Conservation (phyloP, 2,329 filamentous ascomycete genomes). For the Colletotrichum horii region DNA sequence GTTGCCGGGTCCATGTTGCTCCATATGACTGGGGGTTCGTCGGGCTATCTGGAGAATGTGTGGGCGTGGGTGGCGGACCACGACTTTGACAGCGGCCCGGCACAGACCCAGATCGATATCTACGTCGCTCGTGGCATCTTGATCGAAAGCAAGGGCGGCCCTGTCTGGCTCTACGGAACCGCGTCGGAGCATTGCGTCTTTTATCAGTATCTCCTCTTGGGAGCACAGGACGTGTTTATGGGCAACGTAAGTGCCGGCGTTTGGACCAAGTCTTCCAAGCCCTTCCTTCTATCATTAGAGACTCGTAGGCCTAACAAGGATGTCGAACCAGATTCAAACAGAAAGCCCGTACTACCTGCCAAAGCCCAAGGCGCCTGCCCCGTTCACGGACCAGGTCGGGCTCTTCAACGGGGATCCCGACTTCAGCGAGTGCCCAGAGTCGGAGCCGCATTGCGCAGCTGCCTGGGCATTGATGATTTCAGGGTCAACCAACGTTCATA, state of each 20-base stretch:
- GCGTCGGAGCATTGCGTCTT: constrained; percentile 35
- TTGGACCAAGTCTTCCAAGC: not conserved
- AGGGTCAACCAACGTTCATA: constrained; percentile 23
- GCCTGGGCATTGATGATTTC: constrained; percentile 30
- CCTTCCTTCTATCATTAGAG: not conserved
- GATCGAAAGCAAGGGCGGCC: constrained; percentile 26
- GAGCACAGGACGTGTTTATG: constrained; percentile 51
- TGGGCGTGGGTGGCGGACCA: constrained; percentile 51
- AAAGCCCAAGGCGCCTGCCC: constrained; percentile 23
- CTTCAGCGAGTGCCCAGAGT: constrained; percentile 9
- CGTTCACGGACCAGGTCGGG: constrained; percentile 21
- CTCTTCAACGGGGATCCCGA: constrained; percentile 15
- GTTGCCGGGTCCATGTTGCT: constrained; percentile 43
- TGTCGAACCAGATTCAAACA: constrained; percentile 45
- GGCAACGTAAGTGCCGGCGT: constrained; percentile 37
- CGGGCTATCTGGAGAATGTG: not conserved
- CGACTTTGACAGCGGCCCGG: constrained; percentile 42
- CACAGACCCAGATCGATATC: constrained; percentile 32
- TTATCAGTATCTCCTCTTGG: constrained; percentile 53
- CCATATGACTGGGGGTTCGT: constrained; percentile 39
- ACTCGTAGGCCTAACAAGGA: constrained; percentile 24
- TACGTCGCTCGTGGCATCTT: constrained; percentile 41
- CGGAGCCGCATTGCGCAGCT: constrained; percentile 21
- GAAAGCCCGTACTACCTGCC: constrained; percentile 33
- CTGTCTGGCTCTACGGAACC: constrained; percentile 28